Evolutionary conservation across 192 early-diverging fungal genomes (phyloP).

Genomic region (Mortierella antarctica): DNA sequence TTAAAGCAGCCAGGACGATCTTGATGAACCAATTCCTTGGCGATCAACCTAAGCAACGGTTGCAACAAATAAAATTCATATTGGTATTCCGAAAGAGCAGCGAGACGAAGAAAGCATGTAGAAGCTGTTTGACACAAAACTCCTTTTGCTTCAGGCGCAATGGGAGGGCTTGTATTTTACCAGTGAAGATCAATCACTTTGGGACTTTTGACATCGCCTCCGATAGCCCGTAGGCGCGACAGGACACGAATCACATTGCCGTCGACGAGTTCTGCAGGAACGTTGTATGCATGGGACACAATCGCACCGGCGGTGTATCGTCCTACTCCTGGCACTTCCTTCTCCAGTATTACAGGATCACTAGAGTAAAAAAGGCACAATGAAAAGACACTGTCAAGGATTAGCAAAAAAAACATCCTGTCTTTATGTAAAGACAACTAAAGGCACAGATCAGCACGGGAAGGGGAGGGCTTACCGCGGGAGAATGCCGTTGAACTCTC

Average conservation of each 20-base stretch:
- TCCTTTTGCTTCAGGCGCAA: neutral
- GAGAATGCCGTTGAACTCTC: slow-evolving; percentile 62
- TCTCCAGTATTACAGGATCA: slow-evolving; percentile 63
- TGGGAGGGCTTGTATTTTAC: slow-evolving; percentile 22
- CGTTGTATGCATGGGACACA: slow-evolving; percentile 73
- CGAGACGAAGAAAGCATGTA: neutral
- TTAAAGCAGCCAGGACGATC: slow-evolving; percentile 79
- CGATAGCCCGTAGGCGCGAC: slow-evolving; percentile 69
- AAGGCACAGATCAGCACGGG: neutral
- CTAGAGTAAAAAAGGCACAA: neutral
- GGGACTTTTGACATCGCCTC: slow-evolving; percentile 72
- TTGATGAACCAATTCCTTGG: slow-evolving; percentile 62
- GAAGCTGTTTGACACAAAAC: neutral
- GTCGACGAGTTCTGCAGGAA: slow-evolving; percentile 73
- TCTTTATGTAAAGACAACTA: neutral
- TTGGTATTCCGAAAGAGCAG: neutral
- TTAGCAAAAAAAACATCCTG: neutral
- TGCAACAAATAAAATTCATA: neutral
- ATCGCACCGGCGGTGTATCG: slow-evolving; percentile 81
- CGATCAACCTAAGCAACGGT: slow-evolving; percentile 60
- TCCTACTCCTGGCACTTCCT: slow-evolving; percentile 74
- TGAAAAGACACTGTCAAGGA: neutral
- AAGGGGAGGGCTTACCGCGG: slow-evolving; percentile 49
- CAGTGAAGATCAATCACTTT: slow-evolving; percentile 68
- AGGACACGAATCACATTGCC: slow-evolving; percentile 83